Conservation (phyloP, 1,284 basidiomycete species). For the Pterula multifida region DNA sequence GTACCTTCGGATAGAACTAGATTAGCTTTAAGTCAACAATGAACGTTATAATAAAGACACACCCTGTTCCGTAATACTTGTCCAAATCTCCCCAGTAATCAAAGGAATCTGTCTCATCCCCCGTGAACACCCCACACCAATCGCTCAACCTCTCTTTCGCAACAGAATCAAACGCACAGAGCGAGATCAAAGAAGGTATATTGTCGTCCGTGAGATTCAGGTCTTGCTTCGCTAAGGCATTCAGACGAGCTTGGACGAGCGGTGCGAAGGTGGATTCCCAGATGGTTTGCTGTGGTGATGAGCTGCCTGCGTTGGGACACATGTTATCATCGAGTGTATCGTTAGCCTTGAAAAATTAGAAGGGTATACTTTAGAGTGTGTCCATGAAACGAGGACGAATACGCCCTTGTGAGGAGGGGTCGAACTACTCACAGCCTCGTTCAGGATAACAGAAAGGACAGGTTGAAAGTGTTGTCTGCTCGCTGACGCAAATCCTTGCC, state of each 20-base stretch:
- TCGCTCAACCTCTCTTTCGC: conserved; percentile 40
- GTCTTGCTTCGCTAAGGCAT: conserved; percentile 29
- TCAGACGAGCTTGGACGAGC: conserved; percentile 34
- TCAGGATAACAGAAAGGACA: conserved; percentile 37
- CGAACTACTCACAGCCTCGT: conserved; percentile 29
- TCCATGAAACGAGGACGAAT: conserved; percentile 1
- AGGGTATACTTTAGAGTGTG: too few species aligned
- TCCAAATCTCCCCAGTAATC: conserved; percentile 66
- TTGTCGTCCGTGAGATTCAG: not conserved
- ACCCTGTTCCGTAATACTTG: conserved; percentile 72
- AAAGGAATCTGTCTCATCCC: conserved; percentile 46
- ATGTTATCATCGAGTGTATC: conserved; percentile 63
- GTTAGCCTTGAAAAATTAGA: conserved; percentile 30
- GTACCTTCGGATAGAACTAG: too few species aligned
- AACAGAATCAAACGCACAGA: conserved; percentile 72
- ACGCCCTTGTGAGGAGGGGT: conserved; percentile 1
- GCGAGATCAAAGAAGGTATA: conserved; percentile 8
- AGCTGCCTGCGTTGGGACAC: conserved; percentile 47
- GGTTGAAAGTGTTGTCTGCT: conserved; percentile 29
- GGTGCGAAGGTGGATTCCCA: conserved; percentile 50
- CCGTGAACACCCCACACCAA: conserved; percentile 60
- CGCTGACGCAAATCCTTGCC: conserved; percentile 39
- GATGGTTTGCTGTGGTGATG: conserved; percentile 27
- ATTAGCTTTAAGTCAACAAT: too few species aligned
- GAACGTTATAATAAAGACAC: conserved; percentile 27